Evolutionary conservation across 2,329 filamentous ascomycete species (phyloP).

Genomic region (Sclerotinia sclerotiorum): DNA sequence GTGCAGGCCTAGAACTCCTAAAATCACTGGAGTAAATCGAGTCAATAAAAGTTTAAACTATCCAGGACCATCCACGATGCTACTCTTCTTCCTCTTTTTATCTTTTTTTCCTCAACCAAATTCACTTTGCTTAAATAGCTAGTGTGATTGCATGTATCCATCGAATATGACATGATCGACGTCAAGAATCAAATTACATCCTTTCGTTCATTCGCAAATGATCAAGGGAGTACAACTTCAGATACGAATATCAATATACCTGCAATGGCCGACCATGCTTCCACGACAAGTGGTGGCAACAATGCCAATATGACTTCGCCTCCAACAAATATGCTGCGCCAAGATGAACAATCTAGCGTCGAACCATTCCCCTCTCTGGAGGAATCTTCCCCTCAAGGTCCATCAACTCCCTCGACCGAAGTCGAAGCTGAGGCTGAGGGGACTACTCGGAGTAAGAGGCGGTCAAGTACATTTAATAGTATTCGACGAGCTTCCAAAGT

Average conservation of each 20-base stretch:
- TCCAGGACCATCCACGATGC: background rate
- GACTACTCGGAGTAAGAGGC: constrained; percentile 21
- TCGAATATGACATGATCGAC: background rate
- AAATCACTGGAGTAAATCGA: background rate
- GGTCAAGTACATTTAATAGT: constrained; percentile 34
- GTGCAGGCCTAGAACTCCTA: background rate
- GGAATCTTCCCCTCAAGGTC: constrained; percentile 11
- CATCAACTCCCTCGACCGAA: background rate
- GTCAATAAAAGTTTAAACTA: background rate
- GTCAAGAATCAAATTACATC: background rate
- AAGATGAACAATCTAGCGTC: constrained; percentile 10
- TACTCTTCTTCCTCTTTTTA: background rate
- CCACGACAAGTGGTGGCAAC: background rate
- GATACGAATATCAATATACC: background rate
- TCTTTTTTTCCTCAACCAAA: background rate
- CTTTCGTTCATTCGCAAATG: background rate
- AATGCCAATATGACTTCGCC: constrained; percentile 12
- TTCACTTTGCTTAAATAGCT: background rate
- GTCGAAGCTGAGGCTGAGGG: constrained; percentile 23
- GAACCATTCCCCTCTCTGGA: constrained; percentile 29
- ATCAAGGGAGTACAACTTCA: background rate
- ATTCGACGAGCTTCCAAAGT: constrained; percentile 38
- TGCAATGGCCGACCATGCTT: constrained; percentile 7
- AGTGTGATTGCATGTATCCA: background rate
- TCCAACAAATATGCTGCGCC: background rate